Evolutionary conservation across 805 yeast species (phyloP), one percentile per base, ranked within the genome.

Genomic region (Lipomyces anomalus): DNA sequence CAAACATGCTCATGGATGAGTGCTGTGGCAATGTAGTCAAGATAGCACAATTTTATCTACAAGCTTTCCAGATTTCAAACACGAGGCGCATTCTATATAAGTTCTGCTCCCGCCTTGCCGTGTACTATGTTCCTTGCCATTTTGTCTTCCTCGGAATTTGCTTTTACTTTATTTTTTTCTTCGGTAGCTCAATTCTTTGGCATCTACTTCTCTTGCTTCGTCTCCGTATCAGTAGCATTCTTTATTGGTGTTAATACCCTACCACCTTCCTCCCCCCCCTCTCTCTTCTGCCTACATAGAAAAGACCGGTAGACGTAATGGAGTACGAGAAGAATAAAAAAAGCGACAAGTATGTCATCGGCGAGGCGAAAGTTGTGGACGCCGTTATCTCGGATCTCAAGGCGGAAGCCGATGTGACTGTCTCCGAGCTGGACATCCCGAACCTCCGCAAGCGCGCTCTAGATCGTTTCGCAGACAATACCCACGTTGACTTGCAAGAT

Each of bases 291-390:
- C 44, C 42, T 11, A 35, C n/a, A 16, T 26, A 16, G 22, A 33
- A 30, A 35, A 21, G 33, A 38, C 38, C 20, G 44, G 44, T 17
- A 30, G 33, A 30, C 42, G 9, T 11, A n/a, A 40, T 40, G 43
- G 43, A 44, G 44, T 16, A 32, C 22, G 46, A 43, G 30, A 26
- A 37, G 43, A 26, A 17, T n/a, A 40, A 41, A 23, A 41, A 44
- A 39, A 22, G 4, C 28, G 47, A 38, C 46, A 44, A 43, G 22
- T 40, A 29, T 16, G 39, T 43, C 26, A 16, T 43, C 6, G 38
- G 32, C n/a, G 47, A 18, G 24, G 16, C 9, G n/a, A 33, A 40
- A 4, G 16, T 7, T 6, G 40, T 21, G 32, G 32, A 9, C 3
- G 17, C 21, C 22, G 18, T 6, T 18, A 6, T 35, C 18, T 9